Base-by-base conservation (phyloP, 768 basidiomycete species). In the Collybiopsis confluens region DNA sequence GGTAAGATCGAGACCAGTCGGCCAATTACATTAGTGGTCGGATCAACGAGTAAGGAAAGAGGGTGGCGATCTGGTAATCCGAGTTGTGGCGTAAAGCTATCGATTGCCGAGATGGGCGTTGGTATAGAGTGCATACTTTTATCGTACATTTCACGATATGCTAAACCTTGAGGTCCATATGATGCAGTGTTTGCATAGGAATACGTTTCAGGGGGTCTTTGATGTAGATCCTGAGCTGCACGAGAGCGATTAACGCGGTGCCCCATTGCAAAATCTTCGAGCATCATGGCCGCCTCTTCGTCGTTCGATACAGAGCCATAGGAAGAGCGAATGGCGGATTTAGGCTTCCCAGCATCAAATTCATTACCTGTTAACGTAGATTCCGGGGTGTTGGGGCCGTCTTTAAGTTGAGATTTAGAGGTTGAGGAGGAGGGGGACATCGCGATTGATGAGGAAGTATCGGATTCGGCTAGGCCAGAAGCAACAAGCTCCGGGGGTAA, bases 231-330 rank as follows among this genome's bases (percentile, higher is more conserved):
- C 45, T 59, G 54, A 2, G 59, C 54, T 10, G 59, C 61, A 4
- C 61, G 59, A 9, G 54, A 54, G 15, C 52, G 54, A 42, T 62
- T 62, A 28, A 62, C 56, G 15, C 50, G 27, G 37, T 56, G 55
- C 8, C 55, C 58, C 54, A 58, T 53, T 3, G 42, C 36, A 16
- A 57, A 52, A 35, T 28, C 65, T 46, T 66, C 65, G 20, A 66
- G 60, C 58, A 66, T 64, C 62, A 63, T 63, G 1, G 60, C 65
- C 28, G 58, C 62, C 28, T 66, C 63, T 55, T 66, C 65, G 28
- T 62, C 63, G 15, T 54, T 59, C 24, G 62, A 57, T 35, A 57
- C 54, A 5, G 56, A 42, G 3, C 59, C 57, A 44, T 61, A 63
- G 1, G 62, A 58, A 28, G 60, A 56, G 30, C 55, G 58, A 41